Evolutionary conservation across 2,329 filamentous ascomycete genomes (phyloP), one percentile per base, ranked within the genome.

Genomic region (Chalaropsis thielavioides): DNA sequence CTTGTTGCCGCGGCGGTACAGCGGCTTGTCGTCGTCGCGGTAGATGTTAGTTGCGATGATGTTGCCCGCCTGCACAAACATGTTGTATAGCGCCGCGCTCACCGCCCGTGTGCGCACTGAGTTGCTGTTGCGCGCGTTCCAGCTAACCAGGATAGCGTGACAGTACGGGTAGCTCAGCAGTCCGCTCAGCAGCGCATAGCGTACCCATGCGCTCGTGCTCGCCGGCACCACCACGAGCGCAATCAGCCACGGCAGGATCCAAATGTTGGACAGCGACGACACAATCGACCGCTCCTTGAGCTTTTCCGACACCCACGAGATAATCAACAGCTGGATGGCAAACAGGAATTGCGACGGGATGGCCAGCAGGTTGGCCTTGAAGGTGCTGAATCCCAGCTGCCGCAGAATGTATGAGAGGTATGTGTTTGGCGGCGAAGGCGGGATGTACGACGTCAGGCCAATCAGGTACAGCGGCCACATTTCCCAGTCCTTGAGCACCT

Each of bases 401-500:
- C 74, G 74, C 0, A 80, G 72, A 15, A 77, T 78, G 63, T 74
- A 75, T 7, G 78, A 77, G 10, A 81, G 72, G 61, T 81, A 81
- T 0, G 74, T 76, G 66, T 69, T 72, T 10, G 77, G 75, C 1
- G 79, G 75, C 0, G 74, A 68, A 0, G 75, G 73, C 0, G 76
- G 76, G 63, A 79, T 78, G 63, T 77, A 78, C 0, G 71, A 69
- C 62, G 72, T 83, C 3, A 84, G 72, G 0, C 81, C 81, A 24
- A 83, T 75, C 51, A 81, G 68, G 69, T 82, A 83, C 22, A 81
- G 71, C 1, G 79, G 81, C 82, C 81, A 86, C 69, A 86, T 75
- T 68, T 86, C 81, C 71, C 81, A 85, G 68, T 86, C 84, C 19
- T 76, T 77, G 31, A 83, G 68, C 0, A 79, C 76, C 31, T 78